Percentiles rank a stretch among this genome's conserved stretches.
Conservation (phyloP, 208 protist species). For the Lotmaria passim region DNA sequence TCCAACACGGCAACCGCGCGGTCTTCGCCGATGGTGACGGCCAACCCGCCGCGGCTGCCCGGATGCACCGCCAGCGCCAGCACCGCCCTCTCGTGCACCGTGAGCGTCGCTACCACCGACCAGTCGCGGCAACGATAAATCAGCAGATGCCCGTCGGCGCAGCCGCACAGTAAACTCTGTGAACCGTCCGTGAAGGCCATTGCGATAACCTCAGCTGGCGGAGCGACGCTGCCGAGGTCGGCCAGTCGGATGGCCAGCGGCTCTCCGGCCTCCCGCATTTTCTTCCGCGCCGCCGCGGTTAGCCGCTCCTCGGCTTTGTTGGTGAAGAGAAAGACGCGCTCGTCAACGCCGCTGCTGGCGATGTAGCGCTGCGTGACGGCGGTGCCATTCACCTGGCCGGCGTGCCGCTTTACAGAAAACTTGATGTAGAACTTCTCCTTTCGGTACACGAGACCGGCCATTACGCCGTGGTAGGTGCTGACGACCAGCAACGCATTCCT, state of each 20-base stretch:
- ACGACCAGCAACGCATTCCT: conserved; percentile 62
- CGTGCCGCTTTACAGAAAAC: conserved; percentile 80
- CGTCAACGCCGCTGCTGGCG: conserved; percentile 69
- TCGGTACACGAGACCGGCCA: conserved; percentile 64
- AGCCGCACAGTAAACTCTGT: conserved; percentile 67
- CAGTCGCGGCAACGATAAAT: conserved; percentile 79
- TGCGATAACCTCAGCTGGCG: conserved; percentile 55
- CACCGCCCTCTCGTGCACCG: conserved; percentile 65
- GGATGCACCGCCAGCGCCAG: conserved; percentile 59
- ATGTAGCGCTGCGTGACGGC: conserved; percentile 55
- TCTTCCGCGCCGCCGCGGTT: conserved; percentile 28
- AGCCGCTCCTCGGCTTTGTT: conserved; percentile 63
- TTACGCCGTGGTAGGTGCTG: conserved; percentile 81
- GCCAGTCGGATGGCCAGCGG: conserved; percentile 51
- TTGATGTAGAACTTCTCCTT: conserved; percentile 65
- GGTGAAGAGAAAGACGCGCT: conserved; percentile 80
- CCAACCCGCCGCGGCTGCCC: conserved; percentile 47
- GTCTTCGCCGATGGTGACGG: conserved; percentile 63
- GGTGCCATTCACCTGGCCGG: conserved; percentile 52
- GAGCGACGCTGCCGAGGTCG: conserved; percentile 67
- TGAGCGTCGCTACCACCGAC: conserved; percentile 38
- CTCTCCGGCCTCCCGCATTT: conserved; percentile 45
- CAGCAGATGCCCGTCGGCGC: conserved; percentile 59
- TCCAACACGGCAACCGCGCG: conserved; percentile 72
- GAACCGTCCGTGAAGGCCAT: conserved; percentile 46